These are phyloP conservation scores for Capillidium rhysosporum DNA, from an alignment of 371 early-diverging fungal species.

Conservation along the genomic window DNA sequence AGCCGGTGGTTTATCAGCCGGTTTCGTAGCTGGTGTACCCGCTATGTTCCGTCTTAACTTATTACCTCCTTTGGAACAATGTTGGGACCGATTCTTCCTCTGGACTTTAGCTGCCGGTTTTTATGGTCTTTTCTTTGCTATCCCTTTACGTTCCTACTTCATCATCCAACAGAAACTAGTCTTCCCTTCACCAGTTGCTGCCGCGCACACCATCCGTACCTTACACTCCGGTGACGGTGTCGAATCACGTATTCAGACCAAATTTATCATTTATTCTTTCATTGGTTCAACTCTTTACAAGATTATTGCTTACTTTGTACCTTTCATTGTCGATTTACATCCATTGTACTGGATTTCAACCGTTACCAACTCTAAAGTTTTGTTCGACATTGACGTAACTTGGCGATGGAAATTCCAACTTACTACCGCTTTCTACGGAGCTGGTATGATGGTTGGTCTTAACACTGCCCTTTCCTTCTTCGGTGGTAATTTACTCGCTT, in stretches of 20 bases:
- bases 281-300: constrained; percentile 19
- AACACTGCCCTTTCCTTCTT: constrained; percentile 17
- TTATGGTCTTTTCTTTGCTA: constrained; percentile 53
- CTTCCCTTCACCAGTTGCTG: constrained; percentile 48
- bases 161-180: constrained; percentile 41
- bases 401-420: constrained; percentile 35
- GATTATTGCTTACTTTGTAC: constrained; percentile 29
- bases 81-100: constrained; percentile 24
- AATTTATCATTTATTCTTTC: constrained; percentile 26
- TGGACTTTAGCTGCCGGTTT: constrained; percentile 37
- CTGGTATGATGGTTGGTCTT: constrained; percentile 41
- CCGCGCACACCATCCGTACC: constrained; percentile 40
- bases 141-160: constrained; percentile 46
- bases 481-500: background rate
- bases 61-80: constrained; percentile 18
- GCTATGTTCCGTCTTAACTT: constrained; percentile 46
- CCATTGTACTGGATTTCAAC: constrained; percentile 31
- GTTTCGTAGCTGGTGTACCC: constrained; percentile 45
- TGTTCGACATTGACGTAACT: constrained; percentile 24
- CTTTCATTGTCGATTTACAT: constrained; percentile 31
- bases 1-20: constrained; percentile 45
- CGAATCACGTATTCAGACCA: constrained; percentile 17
- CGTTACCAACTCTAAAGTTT: constrained; percentile 16
- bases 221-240: constrained; percentile 27
- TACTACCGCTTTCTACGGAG: constrained; percentile 43